phyloP scores from a whole-genome alignment of 441 rosid genomes.

The Caryocar brasiliense region DNA sequence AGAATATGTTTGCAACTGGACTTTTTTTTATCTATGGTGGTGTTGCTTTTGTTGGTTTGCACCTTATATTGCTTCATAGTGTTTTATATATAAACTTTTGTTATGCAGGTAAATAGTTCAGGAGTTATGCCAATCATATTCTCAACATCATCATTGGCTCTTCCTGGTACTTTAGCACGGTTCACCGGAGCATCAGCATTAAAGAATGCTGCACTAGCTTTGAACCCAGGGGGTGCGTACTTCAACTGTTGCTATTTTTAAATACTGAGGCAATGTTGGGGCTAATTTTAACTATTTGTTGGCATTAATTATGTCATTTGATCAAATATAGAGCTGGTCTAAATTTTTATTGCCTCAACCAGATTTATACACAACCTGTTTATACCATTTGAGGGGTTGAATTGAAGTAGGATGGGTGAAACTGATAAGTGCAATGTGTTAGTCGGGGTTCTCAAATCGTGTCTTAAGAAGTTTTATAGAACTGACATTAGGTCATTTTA shows the following conservation, averaged over 20 bases:
- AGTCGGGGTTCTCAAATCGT: too few relatives aligned
- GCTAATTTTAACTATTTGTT: not conserved
- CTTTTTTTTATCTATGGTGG: not conserved
- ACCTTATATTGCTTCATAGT: not conserved
- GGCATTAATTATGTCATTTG: not conserved
- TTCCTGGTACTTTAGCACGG: slow-evolving; percentile 91
- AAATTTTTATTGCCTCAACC: too few relatives aligned
- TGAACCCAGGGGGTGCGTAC: slow-evolving; percentile 80
- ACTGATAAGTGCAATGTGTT: too few relatives aligned
- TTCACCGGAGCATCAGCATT: slow-evolving; percentile 74
- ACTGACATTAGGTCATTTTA: too few relatives aligned
- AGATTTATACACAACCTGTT: too few relatives aligned
- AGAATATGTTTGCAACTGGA: too few relatives aligned
- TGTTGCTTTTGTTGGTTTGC: not conserved
- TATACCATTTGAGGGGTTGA: too few relatives aligned
- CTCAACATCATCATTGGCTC: slow-evolving; percentile 90
- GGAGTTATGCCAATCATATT: slow-evolving; percentile 98
- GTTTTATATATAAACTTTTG: not conserved
- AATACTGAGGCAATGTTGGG: not conserved
- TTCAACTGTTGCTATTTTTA: slow-evolving; percentile 6
- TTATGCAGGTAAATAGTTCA: slow-evolving; percentile 70
- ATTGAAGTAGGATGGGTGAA: too few relatives aligned
- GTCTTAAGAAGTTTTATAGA: too few relatives aligned
- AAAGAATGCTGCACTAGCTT: slow-evolving; percentile 74
- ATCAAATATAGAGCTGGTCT: too few relatives aligned